A percentile compares a stretch with the other conserved stretches of the same genome.
Evolutionary conservation across 2,329 filamentous ascomycete genomes (phyloP).

Genomic region (Xylaria sp.): DNA sequence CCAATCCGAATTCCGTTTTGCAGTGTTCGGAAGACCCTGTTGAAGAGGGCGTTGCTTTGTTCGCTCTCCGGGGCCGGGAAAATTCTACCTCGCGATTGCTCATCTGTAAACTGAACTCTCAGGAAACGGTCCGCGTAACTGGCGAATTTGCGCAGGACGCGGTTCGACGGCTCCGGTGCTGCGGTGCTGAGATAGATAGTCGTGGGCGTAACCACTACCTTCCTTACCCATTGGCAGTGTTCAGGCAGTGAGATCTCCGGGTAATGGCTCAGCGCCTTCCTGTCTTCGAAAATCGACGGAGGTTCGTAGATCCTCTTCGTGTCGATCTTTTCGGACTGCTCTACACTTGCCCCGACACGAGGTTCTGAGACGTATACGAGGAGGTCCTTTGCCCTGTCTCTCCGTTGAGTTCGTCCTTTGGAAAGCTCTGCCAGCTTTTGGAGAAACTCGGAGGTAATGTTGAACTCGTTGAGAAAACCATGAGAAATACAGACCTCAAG

Average conservation of each 20-base stretch:
- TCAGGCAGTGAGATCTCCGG: constrained; percentile 60
- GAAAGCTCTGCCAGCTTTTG: constrained; percentile 55
- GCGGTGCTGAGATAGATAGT: constrained; percentile 79
- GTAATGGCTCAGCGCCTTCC: constrained; percentile 51
- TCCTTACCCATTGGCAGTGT: constrained; percentile 76
- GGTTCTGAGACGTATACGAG: constrained; percentile 73
- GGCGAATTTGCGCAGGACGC: constrained; percentile 76
- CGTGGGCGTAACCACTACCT: constrained; percentile 81
- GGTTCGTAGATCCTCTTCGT: constrained; percentile 68
- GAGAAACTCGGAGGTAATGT: constrained; percentile 69
- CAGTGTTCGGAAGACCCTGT: constrained; percentile 71
- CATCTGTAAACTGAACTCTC: constrained; percentile 86
- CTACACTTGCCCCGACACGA: not conserved
- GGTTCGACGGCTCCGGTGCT: constrained; percentile 82
- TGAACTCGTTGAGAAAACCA: constrained; percentile 75
- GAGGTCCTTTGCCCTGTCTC: constrained; percentile 61
- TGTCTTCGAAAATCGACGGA: constrained; percentile 68
- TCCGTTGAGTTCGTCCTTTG: constrained; percentile 22
- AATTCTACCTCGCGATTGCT: constrained; percentile 66
- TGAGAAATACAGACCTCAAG: constrained; percentile 91
- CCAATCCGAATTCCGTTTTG: constrained; percentile 81
- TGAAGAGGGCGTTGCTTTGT: constrained; percentile 71
- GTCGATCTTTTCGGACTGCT: constrained; percentile 36
- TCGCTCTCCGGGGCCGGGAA: constrained; percentile 54
- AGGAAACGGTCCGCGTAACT: constrained; percentile 77